Evolutionary conservation across 75 land plant species (phyloP), one percentile per base, ranked within the genome.

Genomic region (Pseudotsuga menziesii): DNA sequence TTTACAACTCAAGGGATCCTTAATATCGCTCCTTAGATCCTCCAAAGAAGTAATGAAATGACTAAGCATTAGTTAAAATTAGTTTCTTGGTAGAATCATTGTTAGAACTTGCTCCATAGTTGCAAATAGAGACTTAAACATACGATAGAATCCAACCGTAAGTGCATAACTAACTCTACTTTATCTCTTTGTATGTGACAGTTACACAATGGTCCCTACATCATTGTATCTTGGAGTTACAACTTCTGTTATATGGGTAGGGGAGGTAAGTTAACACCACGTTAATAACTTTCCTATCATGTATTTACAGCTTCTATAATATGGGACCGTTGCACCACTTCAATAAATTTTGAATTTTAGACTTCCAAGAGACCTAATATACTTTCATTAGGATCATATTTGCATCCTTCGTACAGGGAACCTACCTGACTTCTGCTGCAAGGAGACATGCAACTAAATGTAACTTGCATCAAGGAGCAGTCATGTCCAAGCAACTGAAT

Each of bases 191-290:
- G 60, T 39, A 19, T 55, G 60, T 70, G 79, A 9, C 85, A 95
- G 95, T 95, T 87, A 81, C 57, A 92, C 95, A 20, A 89, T 95
- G 95, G 84, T 95, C 35, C 95, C 95, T 19, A 89, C 95, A 52
- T 95, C 94, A 55, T 2, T 95, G 52, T 93, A 91, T 81, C 83
- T 95, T 72, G 98, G 98, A 12, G 93, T 91, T 82, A 79, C 94
- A 73, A 91, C 98, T 70, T 91, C 96, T 25, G 77, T 95, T 29
- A 89, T 95, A 69, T 95, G 96, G 96, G 96, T 93, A 75, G 96
- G 88, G 11, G 86, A 93, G 98, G 98, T 95, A 70, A 35, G 27
- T 26, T 16, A 39, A 48, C 54, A 48, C 54, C 11, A 48, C 11
- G 9, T 48, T 48, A 48, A 41, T 4, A 35, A 32, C 44, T 20